A percentile compares a stretch with the other conserved stretches of the same genome.
Conservation (phyloP, 306 rosid genomes). For the Astragalus glycyphyllos region DNA sequence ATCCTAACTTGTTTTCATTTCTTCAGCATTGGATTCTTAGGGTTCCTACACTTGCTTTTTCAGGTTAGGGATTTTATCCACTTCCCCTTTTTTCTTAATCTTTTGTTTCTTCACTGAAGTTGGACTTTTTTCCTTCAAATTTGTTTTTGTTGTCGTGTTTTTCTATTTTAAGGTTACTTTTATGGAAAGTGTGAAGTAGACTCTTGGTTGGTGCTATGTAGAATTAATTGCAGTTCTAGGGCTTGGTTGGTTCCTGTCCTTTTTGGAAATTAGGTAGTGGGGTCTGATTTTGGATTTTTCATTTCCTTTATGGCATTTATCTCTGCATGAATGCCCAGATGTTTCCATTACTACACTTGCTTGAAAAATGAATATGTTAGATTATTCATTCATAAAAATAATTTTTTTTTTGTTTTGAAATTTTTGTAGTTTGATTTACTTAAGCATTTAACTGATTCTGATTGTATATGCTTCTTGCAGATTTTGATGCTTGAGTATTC, state of each 20-base stretch:
- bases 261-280: constrained; percentile 21
- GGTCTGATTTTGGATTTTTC: constrained; percentile 21
- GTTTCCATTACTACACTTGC: constrained; percentile 13
- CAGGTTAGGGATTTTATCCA: constrained; percentile 22
- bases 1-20: not conserved
- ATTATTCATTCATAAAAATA: constrained; percentile 1
- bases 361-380: not conserved
- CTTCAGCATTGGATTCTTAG: constrained; percentile 29
- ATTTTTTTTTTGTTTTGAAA: not conserved
- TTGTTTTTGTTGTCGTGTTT: not conserved
- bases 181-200: constrained; percentile 37
- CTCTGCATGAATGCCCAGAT: constrained; percentile 6
- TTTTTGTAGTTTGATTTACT: constrained; percentile 30
- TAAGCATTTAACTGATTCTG: constrained; percentile 12
- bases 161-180: constrained; percentile 23
- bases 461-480: constrained; percentile 40
- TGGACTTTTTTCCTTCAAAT: not conserved
- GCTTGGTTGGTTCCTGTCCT: constrained; percentile 27
- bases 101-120: not conserved
- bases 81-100: constrained; percentile 27
- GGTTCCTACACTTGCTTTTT: constrained; percentile 29
- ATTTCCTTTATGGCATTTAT: constrained; percentile 3
- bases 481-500: constrained; percentile 44
- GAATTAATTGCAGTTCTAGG: constrained; percentile 30
- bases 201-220: constrained; percentile 25